Percentiles rank a stretch among this genome's conserved stretches.
Conservation (phyloP, 2,329 filamentous ascomycete species). For the Piedraia hortae region DNA sequence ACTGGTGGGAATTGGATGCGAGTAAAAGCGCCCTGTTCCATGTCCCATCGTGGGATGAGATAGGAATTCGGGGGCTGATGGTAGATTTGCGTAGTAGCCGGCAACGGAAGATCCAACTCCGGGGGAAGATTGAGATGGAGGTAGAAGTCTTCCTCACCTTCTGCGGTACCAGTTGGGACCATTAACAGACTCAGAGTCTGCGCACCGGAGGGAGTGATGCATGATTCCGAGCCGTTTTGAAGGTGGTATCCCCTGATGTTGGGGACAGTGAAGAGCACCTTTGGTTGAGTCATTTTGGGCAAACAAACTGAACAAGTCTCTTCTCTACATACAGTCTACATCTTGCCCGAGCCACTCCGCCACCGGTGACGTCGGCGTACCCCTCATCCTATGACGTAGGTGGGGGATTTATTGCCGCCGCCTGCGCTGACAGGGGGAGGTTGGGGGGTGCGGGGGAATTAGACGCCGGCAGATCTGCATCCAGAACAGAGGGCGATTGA, state of each 20-base stretch:
- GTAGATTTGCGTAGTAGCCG: conserved; percentile 90
- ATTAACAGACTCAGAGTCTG: conserved; percentile 84
- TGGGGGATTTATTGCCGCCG: too few relatives aligned
- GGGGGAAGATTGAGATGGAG: conserved; percentile 83
- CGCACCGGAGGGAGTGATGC: conserved; percentile 58
- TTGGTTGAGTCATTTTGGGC: too few relatives aligned
- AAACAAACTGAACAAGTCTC: too few relatives aligned
- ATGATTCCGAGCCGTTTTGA: conserved; percentile 57
- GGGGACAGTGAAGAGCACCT: conserved; percentile 33
- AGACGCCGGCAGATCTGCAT: too few relatives aligned
- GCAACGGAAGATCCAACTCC: conserved; percentile 76
- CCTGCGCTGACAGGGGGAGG: too few relatives aligned
- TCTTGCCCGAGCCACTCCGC: too few relatives aligned
- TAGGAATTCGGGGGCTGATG: conserved; percentile 84
- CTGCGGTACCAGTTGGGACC: conserved; percentile 51
- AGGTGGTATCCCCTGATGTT: conserved; percentile 83
- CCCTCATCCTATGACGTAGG: too few relatives aligned
- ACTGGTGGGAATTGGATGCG: conserved; percentile 62
- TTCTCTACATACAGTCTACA: too few relatives aligned
- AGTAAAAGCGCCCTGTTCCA: conserved; percentile 75
- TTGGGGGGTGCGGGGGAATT: too few relatives aligned
- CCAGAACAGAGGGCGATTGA: too few relatives aligned
- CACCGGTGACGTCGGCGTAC: too few relatives aligned
- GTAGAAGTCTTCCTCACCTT: conserved; percentile 61
- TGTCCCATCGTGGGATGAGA: conserved; percentile 81